These are phyloP conservation scores for Stachybotrys chartarum DNA, from an alignment of 2,329 filamentous ascomycete genomes.

Conservation along the genomic window DNA sequence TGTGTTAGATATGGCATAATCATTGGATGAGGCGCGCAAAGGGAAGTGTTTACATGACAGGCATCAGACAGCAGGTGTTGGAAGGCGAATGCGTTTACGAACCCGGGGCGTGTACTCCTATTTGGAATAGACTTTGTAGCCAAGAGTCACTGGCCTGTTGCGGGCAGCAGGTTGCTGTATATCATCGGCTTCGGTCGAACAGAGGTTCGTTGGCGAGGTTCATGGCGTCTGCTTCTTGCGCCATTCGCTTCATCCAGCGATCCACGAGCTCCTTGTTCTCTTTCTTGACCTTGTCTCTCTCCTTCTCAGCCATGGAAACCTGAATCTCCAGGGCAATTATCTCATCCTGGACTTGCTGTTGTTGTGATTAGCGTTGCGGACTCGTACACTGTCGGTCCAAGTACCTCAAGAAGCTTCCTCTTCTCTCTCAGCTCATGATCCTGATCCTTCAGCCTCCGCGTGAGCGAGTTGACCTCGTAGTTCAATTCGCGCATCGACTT, in stretches of 20 bases:
- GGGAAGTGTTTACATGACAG: background rate
- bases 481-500: conserved; percentile 56
- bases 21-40: conserved; percentile 3
- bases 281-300: conserved; percentile 60
- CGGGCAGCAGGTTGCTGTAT: background rate
- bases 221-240: conserved; percentile 79
- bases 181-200: conserved; percentile 20
- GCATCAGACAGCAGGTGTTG: conserved; percentile 6
- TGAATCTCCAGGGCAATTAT: conserved; percentile 82
- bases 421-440: conserved; percentile 84
- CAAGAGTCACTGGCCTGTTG: background rate
- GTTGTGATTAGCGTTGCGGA: conserved; percentile 7
- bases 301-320: conserved; percentile 77
- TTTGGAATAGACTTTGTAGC: background rate
- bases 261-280: conserved; percentile 89
- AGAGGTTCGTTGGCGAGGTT: conserved; percentile 56
- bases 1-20: conserved; percentile 8
- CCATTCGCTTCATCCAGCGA: conserved; percentile 86
- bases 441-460: conserved; percentile 65
- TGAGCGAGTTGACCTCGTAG: conserved; percentile 53
- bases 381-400: background rate
- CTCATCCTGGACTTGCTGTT: conserved; percentile 80
- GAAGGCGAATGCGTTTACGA: conserved; percentile 9
- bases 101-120: background rate
- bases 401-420: conserved; percentile 69